A percentile compares a stretch with the other conserved stretches of the same genome.
phyloP scores from a whole-genome alignment of 176 grass and related monocot species.

The Phragmites australis region DNA sequence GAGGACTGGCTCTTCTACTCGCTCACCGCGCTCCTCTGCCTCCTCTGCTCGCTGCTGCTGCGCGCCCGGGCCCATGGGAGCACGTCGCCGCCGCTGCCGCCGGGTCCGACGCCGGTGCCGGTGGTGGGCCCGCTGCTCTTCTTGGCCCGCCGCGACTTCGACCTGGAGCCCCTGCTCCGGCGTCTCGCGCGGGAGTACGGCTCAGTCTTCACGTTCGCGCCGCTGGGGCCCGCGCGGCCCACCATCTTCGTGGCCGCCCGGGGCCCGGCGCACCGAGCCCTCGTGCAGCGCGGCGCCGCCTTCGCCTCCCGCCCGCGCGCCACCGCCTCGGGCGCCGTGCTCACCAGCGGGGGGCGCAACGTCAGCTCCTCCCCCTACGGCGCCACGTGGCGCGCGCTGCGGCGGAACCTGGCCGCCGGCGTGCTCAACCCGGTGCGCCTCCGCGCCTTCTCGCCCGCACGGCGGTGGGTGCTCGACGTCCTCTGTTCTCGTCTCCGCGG shows the following conservation, averaged over 20 bases:
- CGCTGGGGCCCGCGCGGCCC: constrained; percentile 25
- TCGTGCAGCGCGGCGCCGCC: constrained; percentile 57
- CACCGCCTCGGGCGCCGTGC: constrained; percentile 12
- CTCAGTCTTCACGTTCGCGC: constrained; percentile 47
- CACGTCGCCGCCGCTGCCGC: no score
- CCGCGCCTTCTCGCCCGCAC: constrained; percentile 39
- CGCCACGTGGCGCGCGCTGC: constrained; percentile 52
- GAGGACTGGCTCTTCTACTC: constrained; percentile 77
- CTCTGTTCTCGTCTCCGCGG: constrained; percentile 29
- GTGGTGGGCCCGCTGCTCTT: constrained; percentile 38
- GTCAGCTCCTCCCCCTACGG: constrained; percentile 55
- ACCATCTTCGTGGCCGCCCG: constrained; percentile 52
- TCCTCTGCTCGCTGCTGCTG: constrained; percentile 39
- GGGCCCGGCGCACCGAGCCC: constrained; percentile 38
- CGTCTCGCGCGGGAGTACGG: constrained; percentile 39
- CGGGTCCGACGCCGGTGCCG: constrained; percentile 39
- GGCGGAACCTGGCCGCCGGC: constrained; percentile 41
- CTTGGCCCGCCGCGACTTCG: constrained; percentile 39
- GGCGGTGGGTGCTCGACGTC: constrained; percentile 48
- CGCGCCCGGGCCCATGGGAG: constrained; percentile 2
- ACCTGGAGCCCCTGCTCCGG: constrained; percentile 40
- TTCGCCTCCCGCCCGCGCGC: constrained; percentile 45
- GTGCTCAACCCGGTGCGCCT: constrained; percentile 59
- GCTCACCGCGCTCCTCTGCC: constrained; percentile 41
- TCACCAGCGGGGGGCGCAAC: constrained; percentile 48